phyloP scores from a whole-genome alignment of 2,329 filamentous ascomycete genomes.

The Furcasterigmium furcatum region DNA sequence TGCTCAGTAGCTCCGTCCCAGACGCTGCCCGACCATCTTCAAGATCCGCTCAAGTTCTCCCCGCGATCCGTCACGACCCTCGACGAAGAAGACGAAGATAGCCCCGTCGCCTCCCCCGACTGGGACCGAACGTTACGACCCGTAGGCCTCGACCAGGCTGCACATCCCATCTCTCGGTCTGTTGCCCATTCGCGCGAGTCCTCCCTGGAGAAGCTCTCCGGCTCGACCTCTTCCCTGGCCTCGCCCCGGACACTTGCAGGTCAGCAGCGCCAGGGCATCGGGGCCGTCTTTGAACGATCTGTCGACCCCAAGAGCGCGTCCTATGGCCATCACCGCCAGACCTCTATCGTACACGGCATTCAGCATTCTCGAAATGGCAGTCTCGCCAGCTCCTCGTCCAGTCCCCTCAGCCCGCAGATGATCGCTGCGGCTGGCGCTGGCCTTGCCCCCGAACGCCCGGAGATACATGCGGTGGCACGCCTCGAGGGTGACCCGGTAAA shows the following conservation, averaged over 20 bases:
- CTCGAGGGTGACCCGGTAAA: slow-evolving; percentile 37
- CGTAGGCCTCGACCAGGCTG: slow-evolving; percentile 30
- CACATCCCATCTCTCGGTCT: slow-evolving; percentile 26
- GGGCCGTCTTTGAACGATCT: slow-evolving; percentile 45
- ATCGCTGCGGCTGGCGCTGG: slow-evolving; percentile 66
- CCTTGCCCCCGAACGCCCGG: slow-evolving; percentile 48
- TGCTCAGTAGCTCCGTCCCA: slow-evolving; percentile 51
- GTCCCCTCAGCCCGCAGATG: slow-evolving; percentile 84
- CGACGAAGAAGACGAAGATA: slow-evolving; percentile 47
- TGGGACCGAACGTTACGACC: slow-evolving; percentile 52
- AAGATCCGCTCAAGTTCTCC: slow-evolving; percentile 50
- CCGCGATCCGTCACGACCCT: slow-evolving; percentile 46
- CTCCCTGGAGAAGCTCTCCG: slow-evolving; percentile 51
- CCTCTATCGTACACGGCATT: slow-evolving; percentile 94
- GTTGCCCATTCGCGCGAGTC: slow-evolving; percentile 54
- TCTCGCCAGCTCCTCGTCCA: slow-evolving; percentile 73
- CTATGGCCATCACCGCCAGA: slow-evolving; percentile 91
- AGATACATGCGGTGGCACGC: slow-evolving; percentile 44
- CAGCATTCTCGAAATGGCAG: slow-evolving; percentile 92
- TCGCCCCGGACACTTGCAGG: slow-evolving; percentile 37
- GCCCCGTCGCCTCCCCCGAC: slow-evolving; percentile 13
- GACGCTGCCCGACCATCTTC: slow-evolving; percentile 52
- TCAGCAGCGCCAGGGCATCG: slow-evolving; percentile 35
- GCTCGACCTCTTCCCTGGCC: slow-evolving; percentile 21
- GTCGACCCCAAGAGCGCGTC: slow-evolving; percentile 51